Conservation (phyloP, 139 green algal genomes). For the Tetraselmis striata region DNA sequence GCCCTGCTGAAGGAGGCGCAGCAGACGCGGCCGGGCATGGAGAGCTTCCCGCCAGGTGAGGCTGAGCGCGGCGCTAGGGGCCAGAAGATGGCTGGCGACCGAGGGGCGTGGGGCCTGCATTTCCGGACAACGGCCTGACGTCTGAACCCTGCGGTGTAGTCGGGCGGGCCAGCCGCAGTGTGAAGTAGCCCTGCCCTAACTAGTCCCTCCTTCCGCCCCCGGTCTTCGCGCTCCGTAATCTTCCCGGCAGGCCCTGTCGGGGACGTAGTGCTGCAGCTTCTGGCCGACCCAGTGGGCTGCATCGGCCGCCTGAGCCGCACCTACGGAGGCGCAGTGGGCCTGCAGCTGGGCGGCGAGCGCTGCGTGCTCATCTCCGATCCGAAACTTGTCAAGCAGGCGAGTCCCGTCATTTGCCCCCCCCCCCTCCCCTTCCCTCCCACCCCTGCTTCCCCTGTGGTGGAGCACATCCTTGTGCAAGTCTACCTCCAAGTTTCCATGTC, state of each 20-base stretch:
- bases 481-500: no score
- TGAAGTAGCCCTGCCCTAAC: no score
- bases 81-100: no score
- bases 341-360: conserved; percentile 69
- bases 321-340: conserved; percentile 54
- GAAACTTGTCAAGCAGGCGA: conserved; percentile 26
- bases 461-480: no score
- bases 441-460: no score
- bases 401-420: not conserved
- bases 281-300: conserved; percentile 57
- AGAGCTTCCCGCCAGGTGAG: not conserved
- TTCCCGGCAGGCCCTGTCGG: conserved; percentile 42
- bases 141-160: not conserved
- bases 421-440: no score
- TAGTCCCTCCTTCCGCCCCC: not conserved
- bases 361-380: conserved; percentile 66
- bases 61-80: not conserved
- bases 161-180: not conserved
- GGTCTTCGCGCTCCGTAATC: no score
- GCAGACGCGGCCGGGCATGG: not conserved
- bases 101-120: no score
- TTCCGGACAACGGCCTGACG: no score
- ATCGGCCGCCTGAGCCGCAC: conserved; percentile 22
- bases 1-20: not conserved
- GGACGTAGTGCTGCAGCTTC: conserved; percentile 56